Conservation (phyloP, 805 yeast species). For the Candida loeiensis region DNA sequence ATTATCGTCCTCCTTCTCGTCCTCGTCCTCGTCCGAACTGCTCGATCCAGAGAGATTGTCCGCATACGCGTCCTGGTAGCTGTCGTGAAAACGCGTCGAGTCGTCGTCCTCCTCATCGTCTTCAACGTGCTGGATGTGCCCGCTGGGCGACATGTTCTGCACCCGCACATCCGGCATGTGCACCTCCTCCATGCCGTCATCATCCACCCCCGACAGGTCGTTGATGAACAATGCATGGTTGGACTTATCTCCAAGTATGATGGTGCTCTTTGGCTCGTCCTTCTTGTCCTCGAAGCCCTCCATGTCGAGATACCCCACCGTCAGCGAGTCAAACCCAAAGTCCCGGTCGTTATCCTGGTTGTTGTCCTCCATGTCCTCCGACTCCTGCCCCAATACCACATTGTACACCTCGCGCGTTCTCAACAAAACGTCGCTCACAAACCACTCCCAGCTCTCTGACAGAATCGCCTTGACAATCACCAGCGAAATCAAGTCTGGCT, state of each 20-base stretch:
- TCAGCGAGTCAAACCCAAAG: conserved; percentile 30
- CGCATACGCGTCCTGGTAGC: conserved; percentile 27
- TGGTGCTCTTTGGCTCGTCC: conserved; percentile 17
- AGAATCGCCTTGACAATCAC: conserved; percentile 23
- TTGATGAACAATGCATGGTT: conserved; percentile 33
- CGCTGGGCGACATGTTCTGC: conserved; percentile 33
- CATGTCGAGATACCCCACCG: conserved; percentile 37
- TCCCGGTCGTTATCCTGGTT: conserved; percentile 11
- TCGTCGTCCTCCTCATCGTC: conserved; percentile 25
- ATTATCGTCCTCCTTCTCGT: conserved; percentile 20
- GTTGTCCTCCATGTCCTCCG: conserved; percentile 14
- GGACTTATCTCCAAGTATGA: conserved; percentile 33
- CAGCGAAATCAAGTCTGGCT: conserved; percentile 55
- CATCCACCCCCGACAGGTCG: conserved; percentile 17
- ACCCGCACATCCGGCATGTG: conserved; percentile 20
- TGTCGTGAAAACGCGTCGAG: conserved; percentile 16
- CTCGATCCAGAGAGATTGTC: conserved; percentile 44
- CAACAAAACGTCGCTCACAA: conserved; percentile 45
- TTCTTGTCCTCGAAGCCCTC: conserved; percentile 27
- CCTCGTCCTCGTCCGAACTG: conserved; percentile 36
- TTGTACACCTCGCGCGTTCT: conserved; percentile 55
- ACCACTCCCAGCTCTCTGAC: conserved; percentile 48
- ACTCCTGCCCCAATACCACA: conserved; percentile 50
- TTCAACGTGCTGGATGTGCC: conserved; percentile 14
- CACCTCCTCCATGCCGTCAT: conserved; percentile 22